Evolutionary conservation across 1,284 basidiomycete genomes (phyloP).

Genomic region (Thelephora terrestris): DNA sequence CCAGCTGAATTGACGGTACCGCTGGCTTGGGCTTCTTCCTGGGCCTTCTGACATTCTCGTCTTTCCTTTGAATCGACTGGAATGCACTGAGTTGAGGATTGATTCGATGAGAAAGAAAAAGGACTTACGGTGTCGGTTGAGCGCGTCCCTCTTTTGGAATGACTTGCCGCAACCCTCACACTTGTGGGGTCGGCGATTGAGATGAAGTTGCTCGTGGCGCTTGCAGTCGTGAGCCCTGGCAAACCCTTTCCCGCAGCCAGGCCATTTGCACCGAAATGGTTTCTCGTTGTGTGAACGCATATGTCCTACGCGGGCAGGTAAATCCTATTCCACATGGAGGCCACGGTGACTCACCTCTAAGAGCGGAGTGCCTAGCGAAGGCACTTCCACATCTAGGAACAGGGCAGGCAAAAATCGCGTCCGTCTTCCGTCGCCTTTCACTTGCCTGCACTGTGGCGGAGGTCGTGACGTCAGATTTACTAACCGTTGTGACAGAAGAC

Average conservation of each 20-base stretch:
- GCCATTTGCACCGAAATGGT: constrained; percentile 79
- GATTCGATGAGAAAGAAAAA: constrained; percentile 2
- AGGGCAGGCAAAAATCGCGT: constrained; percentile 65
- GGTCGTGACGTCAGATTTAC: constrained; percentile 58
- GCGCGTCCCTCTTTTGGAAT: constrained; percentile 71
- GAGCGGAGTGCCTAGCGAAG: constrained; percentile 73
- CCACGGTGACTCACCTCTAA: constrained; percentile 46
- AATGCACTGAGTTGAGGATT: constrained; percentile 1
- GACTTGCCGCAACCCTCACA: constrained; percentile 72
- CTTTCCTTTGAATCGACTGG: constrained; percentile 48
- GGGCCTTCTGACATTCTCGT: constrained; percentile 37
- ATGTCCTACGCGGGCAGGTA: constrained; percentile 37
- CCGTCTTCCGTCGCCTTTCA: constrained; percentile 60
- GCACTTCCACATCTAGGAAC: constrained; percentile 73
- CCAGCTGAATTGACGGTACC: neutral
- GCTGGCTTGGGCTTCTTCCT: constrained; percentile 15
- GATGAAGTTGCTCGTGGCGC: constrained; percentile 71
- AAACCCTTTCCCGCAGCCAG: constrained; percentile 78
- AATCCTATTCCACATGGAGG: no score
- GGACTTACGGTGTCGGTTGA: constrained; percentile 65
- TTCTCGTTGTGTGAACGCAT: constrained; percentile 77
- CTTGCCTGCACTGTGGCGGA: constrained; percentile 66
- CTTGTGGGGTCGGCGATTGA: constrained; percentile 64
- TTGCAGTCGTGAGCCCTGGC: constrained; percentile 82
- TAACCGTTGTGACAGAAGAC: neutral